These are phyloP conservation scores for Suillus lakei DNA, from an alignment of 768 basidiomycete species.

Conservation along the genomic window DNA sequence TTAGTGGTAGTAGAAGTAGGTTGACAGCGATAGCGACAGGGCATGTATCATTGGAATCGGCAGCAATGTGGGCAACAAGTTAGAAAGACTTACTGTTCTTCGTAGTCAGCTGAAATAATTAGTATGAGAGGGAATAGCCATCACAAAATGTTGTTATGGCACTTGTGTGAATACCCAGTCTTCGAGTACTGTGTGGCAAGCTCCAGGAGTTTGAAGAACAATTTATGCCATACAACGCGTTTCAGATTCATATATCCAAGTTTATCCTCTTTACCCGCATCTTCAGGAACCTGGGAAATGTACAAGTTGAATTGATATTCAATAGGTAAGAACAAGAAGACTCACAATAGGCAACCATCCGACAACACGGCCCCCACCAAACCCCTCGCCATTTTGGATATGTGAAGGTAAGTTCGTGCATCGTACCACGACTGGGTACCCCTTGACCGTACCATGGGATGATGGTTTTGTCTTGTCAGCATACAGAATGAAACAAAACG, in stretches of 20 bases:
- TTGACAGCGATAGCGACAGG: too few species aligned
- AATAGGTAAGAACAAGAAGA: not conserved
- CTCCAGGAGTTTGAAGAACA: slow-evolving; percentile 37
- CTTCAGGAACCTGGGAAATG: slow-evolving; percentile 35
- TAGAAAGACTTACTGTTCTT: slow-evolving; percentile 46
- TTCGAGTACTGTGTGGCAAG: slow-evolving; percentile 21
- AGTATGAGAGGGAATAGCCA: slow-evolving; percentile 42
- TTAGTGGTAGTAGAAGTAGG: too few species aligned
- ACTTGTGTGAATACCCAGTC: slow-evolving; percentile 28
- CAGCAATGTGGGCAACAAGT: not conserved
- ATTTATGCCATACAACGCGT: slow-evolving; percentile 42
- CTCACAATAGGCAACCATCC: slow-evolving; percentile 25
- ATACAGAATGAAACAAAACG: slow-evolving; percentile 18
- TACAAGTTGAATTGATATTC: not conserved
- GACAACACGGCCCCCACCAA: slow-evolving; percentile 22
- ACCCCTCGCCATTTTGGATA: slow-evolving; percentile 19
- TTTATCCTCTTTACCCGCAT: slow-evolving; percentile 34
- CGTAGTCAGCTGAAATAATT: slow-evolving; percentile 47
- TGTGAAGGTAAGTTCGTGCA: slow-evolving; percentile 22
- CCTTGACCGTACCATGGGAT: slow-evolving; percentile 21
- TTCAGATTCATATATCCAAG: slow-evolving; percentile 38
- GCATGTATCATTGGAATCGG: too few species aligned
- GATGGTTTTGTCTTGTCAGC: slow-evolving; percentile 24
- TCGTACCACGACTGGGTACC: slow-evolving; percentile 22
- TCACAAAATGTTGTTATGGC: slow-evolving; percentile 31